A percentile compares a stretch with the other conserved stretches of the same genome.
phyloP scores from a whole-genome alignment of 352 stramenopile genomes.

The Pythium insidiosum region DNA sequence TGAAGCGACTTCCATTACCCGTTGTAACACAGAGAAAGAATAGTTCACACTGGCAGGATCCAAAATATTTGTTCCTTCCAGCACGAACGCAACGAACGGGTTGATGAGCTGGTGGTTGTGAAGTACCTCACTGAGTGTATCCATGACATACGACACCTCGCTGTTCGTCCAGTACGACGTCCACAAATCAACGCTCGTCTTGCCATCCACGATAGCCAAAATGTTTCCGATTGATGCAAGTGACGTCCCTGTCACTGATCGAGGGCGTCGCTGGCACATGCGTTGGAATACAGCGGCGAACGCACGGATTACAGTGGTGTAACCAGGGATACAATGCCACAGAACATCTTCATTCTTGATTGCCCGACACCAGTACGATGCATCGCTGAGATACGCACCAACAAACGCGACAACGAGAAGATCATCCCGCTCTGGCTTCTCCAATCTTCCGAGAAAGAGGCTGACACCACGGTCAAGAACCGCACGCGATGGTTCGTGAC shows the following conservation, averaged over 20 bases:
- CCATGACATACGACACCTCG: conserved; percentile 27
- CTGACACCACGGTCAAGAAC: conserved; percentile 43
- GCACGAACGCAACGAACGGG: conserved; percentile 68
- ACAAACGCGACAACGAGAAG: conserved; percentile 63
- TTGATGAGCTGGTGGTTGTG: conserved; percentile 65
- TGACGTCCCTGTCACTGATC: conserved; percentile 25
- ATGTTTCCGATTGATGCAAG: conserved; percentile 36
- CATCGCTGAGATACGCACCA: conserved; percentile 54
- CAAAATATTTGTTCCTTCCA: conserved; percentile 80
- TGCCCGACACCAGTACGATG: conserved; percentile 41
- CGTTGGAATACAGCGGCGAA: conserved; percentile 65
- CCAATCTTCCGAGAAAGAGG: conserved; percentile 50
- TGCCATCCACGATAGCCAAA: conserved; percentile 49
- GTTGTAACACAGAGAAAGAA: conserved; percentile 71
- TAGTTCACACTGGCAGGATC: conserved; percentile 80
- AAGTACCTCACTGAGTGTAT: conserved; percentile 40
- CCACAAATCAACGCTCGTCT: conserved; percentile 50
- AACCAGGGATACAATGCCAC: conserved; percentile 77
- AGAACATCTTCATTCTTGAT: conserved; percentile 23
- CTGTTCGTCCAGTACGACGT: conserved; percentile 62
- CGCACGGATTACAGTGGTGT: conserved; percentile 58
- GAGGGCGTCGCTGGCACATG: conserved; percentile 66
- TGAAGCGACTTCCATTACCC: conserved; percentile 52
- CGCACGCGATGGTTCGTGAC: no score
- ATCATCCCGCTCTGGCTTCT: conserved; percentile 44